Evolutionary conservation across 2,329 filamentous ascomycete species (phyloP), one percentile per base, ranked within the genome.

Genomic region (Pseudocercospora macadamiae): DNA sequence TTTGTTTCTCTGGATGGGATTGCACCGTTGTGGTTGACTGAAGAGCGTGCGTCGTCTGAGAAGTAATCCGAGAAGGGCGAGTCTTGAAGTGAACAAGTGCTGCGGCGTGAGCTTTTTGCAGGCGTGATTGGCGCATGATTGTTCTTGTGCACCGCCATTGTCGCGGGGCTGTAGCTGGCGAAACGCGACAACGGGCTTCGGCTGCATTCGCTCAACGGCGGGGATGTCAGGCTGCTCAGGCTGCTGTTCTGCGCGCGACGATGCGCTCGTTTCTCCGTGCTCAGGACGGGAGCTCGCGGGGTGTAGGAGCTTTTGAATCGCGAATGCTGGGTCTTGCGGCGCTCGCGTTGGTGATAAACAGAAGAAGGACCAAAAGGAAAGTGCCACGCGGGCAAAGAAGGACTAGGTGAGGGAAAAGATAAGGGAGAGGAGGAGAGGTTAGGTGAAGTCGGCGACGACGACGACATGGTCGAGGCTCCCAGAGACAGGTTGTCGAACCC

Each of bases 61-160:
- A 75, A 75, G 64, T 76, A 76, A 64, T 77, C 75, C 57, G 70
- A 73, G 64, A 75, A 76, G 2, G 75, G 75, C 48, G 75, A 76
- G 54, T 74, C 69, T 26, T 69, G 68, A 37, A 67, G 56, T 2
- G 67, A 62, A 51, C 60, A 68, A 32, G 26, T 9, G 55, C 36
- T 64, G 34, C 53, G 37, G 23, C 64, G 63, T n/a, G 57, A 48
- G 21, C 16, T 56, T 55, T 66, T 69, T 18, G 65, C 63, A 8
- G 68, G 70, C 28, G 69, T 70, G 47, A 62, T 47, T 8, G 69
- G 68, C 44, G 44, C 49, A 25, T 48, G 26, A 23, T 56, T 54
- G 25, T 53, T 54, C 5, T 52, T 51, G 48, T 39, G 36, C 36
- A 34, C 47, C n/a, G 63, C 34, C 53, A 56, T 60, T 32, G 49